These are phyloP conservation scores for Ceratonia siliqua DNA, from an alignment of 306 rosid genomes.

Conservation along the genomic window DNA sequence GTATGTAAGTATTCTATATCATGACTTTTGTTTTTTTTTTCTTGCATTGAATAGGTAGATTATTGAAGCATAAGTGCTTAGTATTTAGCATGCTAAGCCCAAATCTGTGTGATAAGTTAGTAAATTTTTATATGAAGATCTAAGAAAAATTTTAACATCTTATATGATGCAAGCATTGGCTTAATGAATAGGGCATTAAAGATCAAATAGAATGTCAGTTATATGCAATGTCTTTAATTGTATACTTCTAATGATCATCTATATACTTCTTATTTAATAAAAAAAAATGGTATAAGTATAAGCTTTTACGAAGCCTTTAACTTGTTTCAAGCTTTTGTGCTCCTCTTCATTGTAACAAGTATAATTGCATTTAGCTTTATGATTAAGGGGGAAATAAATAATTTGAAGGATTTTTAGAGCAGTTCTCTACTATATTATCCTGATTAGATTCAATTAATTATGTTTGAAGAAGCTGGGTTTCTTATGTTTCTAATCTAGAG, in stretches of 20 bases:
- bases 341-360: neutral
- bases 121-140: conserved; percentile 9
- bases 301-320: conserved; percentile 24
- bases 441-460: conserved; percentile 34
- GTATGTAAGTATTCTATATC: conserved; percentile 6
- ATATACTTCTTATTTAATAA: conserved; percentile 1
- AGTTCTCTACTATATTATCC: conserved; percentile 24
- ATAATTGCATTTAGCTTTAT: neutral
- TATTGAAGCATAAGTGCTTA: conserved; percentile 21
- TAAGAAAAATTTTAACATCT: neutral
- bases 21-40: conserved; percentile 26
- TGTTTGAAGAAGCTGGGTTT: conserved; percentile 45
- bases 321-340: conserved; percentile 22
- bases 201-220: conserved; percentile 11
- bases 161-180: conserved; percentile 5
- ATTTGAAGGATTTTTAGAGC: neutral
- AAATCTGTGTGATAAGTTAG: conserved; percentile 21
- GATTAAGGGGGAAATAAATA: neutral
- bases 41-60: conserved; percentile 2
- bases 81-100: conserved; percentile 12
- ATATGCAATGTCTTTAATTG: conserved; percentile 9
- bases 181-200: neutral
- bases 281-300: neutral
- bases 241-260: conserved; percentile 15
- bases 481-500: conserved; percentile 61